A percentile compares a stretch with the other conserved stretches of the same genome.
Evolutionary conservation across 106 monocot genomes (phyloP).

Genomic region (Apostasia ramifera): DNA sequence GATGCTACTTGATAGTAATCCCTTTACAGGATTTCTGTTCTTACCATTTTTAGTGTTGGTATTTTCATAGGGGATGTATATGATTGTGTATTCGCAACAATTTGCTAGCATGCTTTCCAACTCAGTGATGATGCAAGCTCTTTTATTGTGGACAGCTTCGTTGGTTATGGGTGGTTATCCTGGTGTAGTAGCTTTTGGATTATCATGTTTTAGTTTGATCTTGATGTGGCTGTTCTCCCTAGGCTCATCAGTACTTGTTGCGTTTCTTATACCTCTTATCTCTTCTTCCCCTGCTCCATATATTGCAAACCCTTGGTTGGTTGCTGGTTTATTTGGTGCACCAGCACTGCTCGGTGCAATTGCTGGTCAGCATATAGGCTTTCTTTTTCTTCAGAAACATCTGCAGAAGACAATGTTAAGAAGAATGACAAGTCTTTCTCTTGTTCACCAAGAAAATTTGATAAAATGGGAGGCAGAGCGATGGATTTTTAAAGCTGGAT

Average conservation of each 20-base stretch:
- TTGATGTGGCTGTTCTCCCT: slow-evolving; percentile 81
- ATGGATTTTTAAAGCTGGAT: slow-evolving; percentile 95
- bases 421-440: slow-evolving; percentile 15
- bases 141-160: slow-evolving; percentile 76
- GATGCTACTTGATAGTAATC: background rate
- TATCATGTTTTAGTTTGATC: slow-evolving; percentile 61
- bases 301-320: slow-evolving; percentile 74
- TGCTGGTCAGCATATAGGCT: slow-evolving; percentile 85
- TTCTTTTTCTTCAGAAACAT: slow-evolving; percentile 54
- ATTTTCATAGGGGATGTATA: slow-evolving; percentile 81
- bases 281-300: slow-evolving; percentile 64
- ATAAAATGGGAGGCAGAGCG: slow-evolving; percentile 74
- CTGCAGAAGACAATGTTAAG: slow-evolving; percentile 20
- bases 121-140: slow-evolving; percentile 76
- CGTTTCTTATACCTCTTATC: slow-evolving; percentile 53
- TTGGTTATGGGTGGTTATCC: slow-evolving; percentile 70
- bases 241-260: slow-evolving; percentile 50
- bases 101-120: slow-evolving; percentile 76
- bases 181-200: slow-evolving; percentile 46
- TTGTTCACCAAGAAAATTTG: slow-evolving; percentile 22
- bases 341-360: slow-evolving; percentile 86
- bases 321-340: slow-evolving; percentile 80
- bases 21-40: background rate
- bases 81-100: slow-evolving; percentile 68
- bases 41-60: background rate